Base-by-base conservation (phyloP, 176 grass and related monocot species). In the Hordeum vulgare region DNA sequence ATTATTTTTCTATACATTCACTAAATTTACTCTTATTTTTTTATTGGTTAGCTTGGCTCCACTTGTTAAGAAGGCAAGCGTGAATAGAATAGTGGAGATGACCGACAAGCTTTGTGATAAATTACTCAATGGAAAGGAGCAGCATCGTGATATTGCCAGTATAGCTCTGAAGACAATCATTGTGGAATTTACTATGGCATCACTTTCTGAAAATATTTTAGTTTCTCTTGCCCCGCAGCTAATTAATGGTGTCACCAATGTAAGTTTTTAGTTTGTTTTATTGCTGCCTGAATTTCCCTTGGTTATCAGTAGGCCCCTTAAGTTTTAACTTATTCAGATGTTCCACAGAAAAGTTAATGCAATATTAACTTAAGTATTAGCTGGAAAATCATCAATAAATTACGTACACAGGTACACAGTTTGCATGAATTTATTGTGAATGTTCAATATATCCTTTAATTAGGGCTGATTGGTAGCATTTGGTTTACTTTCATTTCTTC, bases 111-210 rank as follows among this genome's bases (percentile, higher is more conserved):
- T 99, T 70, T 96, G 89, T 80, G 91, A 94, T 81, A 99, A 99
- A 76, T 89, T 99, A 84, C 83, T 99, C 24, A 90, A 94, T 61
- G 96, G 96, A n/a, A 99, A 99, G 88, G 96, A 99, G 26, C 96
- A 94, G 60, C 91, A 96, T 92, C 89, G 96, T 56, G 96, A 99
- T 88, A 99, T 87, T 85, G 96, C 96, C 85, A 96, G 93, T 82
- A 99, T 99, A 88, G 96, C 91, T 67, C 47, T 99, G 80, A 99
- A 99, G 90, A 99, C 93, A 23, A 99, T 96, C 71, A 88, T 94
- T 82, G 86, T 88, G 60, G 93, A 96, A 93, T 91, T 92, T 89
- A 94, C 87, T 26, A 84, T 86, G 6, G 56, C 91, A 71, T 89
- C 91, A 84, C 87, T 99, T 90, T 93, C 96, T 54, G 92, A 99